These are phyloP conservation scores for Saprolegnia diclina DNA, from an alignment of 352 stramenopile species.

Conservation along the genomic window DNA sequence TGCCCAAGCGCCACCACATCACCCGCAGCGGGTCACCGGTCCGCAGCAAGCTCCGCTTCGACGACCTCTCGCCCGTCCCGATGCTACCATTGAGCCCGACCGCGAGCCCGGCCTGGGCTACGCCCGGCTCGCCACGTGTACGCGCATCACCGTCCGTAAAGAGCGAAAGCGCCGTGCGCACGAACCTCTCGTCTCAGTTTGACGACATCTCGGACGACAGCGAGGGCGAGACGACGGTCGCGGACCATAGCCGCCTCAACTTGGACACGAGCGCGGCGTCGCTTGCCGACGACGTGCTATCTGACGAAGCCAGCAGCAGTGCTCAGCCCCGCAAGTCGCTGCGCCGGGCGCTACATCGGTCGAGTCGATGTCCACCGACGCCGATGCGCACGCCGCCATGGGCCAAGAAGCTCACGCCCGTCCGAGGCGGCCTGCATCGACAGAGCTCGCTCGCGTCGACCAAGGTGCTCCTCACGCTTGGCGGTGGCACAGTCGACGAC, in stretches of 20 bases:
- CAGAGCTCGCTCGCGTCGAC: constrained; percentile 27
- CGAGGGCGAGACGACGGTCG: neutral
- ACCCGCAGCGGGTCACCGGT: neutral
- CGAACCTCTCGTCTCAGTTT: constrained; percentile 24
- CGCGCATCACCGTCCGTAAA: neutral
- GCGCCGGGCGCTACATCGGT: neutral
- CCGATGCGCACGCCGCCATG: constrained; percentile 24
- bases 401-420: constrained; percentile 5
- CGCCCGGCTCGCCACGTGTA: neutral
- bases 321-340: neutral
- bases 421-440: neutral
- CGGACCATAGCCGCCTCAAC: neutral
- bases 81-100: neutral
- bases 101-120: neutral
- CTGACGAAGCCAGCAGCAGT: neutral
- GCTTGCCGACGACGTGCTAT: neutral
- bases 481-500: neutral
- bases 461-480: constrained; percentile 18
- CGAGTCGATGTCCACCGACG: constrained; percentile 22
- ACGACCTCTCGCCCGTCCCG: constrained; percentile 4
- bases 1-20: constrained; percentile 9
- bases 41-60: constrained; percentile 6
- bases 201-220: constrained; percentile 15
- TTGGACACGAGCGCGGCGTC: neutral
- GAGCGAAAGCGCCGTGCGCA: neutral